Evolutionary conservation across 257 asterid genomes (phyloP).

Genomic region (Rhazya stricta): DNA sequence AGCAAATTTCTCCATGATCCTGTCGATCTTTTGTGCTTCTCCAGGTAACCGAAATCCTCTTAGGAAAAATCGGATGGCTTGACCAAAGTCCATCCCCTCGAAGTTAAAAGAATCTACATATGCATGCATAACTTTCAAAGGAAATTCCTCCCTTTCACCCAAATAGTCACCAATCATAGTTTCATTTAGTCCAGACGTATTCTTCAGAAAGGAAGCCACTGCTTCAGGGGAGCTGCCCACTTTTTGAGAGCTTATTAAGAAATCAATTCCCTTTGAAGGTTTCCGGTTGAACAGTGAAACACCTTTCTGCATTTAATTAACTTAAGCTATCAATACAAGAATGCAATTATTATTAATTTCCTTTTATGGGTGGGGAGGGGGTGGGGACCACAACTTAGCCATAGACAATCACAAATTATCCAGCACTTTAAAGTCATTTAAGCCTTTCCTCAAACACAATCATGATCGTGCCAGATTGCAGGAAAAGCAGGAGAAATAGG

Average conservation of each 20-base stretch:
- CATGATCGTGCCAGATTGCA: neutral
- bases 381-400: neutral
- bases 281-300: slow-evolving; percentile 87
- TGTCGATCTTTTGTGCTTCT: slow-evolving; percentile 97
- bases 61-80: slow-evolving; percentile 87
- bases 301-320: slow-evolving; percentile 78
- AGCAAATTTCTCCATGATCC: slow-evolving; percentile 99
- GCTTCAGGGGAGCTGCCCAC: slow-evolving; percentile 85
- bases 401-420: neutral
- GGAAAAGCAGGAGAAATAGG: neutral
- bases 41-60: slow-evolving; percentile 98
- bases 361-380: slow-evolving; percentile 5
- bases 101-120: slow-evolving; percentile 95
- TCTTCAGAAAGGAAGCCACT: slow-evolving; percentile 84
- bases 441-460: slow-evolving; percentile 1
- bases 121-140: slow-evolving; percentile 96
- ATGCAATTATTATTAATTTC: neutral
- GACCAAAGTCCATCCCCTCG: slow-evolving; percentile 86
- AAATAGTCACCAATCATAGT: slow-evolving; percentile 92
- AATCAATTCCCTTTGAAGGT: slow-evolving; percentile 94
- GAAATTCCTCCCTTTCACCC: slow-evolving; percentile 95
- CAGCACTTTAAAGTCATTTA: neutral
- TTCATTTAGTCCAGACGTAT: slow-evolving; percentile 81
- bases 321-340: slow-evolving; percentile 24
- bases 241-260: slow-evolving; percentile 69